Percentiles rank a stretch among this genome's conserved stretches.
phyloP scores from a whole-genome alignment of 179 eudicot species.

The Heliamphora ciliata region DNA sequence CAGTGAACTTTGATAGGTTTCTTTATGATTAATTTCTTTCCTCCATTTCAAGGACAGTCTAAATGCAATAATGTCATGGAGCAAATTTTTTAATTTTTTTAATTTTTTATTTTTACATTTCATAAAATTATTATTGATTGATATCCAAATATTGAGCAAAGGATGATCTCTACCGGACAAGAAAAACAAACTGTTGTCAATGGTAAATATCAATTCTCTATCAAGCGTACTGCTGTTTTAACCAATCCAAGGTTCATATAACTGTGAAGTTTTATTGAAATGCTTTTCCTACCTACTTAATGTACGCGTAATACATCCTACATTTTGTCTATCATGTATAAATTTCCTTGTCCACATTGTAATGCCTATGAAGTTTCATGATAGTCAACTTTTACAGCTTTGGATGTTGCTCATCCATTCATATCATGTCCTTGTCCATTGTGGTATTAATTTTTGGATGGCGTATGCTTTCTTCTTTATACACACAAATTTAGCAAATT shows the following conservation, averaged over 20 bases:
- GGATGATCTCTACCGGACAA: neutral
- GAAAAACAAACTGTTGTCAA: neutral
- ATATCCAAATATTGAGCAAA: neutral
- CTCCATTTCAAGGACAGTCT: neutral
- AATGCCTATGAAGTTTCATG: too few relatives aligned
- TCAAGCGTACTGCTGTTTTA: neutral
- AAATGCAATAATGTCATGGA: neutral
- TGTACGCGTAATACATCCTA: neutral
- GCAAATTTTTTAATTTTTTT: neutral
- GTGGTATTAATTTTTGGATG: too few relatives aligned
- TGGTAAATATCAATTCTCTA: slow-evolving; percentile 1
- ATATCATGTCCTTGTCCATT: too few relatives aligned
- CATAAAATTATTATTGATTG: neutral
- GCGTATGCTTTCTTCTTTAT: too few relatives aligned
- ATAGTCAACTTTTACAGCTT: too few relatives aligned
- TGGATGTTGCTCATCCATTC: too few relatives aligned
- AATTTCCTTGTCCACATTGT: too few relatives aligned
- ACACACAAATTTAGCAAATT: too few relatives aligned
- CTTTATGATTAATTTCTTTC: neutral
- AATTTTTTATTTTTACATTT: too few relatives aligned
- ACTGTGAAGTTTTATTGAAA: neutral
- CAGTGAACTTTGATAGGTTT: neutral
- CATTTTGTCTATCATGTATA: too few relatives aligned
- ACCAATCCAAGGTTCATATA: neutral
- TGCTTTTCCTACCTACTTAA: neutral